Base-by-base conservation (phyloP, 176 grass and related monocot species). In the Rhynchospora breviuscula region DNA sequence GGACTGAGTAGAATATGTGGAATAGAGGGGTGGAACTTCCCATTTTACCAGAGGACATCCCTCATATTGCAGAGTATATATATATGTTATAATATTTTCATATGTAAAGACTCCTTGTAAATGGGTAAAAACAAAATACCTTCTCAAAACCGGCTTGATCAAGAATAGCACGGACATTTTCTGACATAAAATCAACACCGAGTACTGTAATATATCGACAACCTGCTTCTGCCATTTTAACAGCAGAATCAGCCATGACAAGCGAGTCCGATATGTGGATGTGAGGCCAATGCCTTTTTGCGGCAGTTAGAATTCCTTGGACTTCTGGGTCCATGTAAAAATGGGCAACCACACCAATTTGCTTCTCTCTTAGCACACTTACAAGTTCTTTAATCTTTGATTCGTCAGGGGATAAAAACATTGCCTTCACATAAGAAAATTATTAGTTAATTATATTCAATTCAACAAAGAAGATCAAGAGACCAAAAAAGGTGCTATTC, bases 241-340 rank as follows among this genome's bases (percentile, higher is more conserved):
- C 92, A 86, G 95, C 95, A 8, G 87, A 88, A 86, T 98, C 95
- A 76, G 95, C 92, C 95, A 98, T 98, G 35, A 98, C 84, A 67
- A 98, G 87, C 23, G 95, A 98, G 85, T 98, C 95, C 23, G 95
- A 98, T 83, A 98, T 98, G 63, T 93, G 89, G 68, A 98, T 98
- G 79, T 98, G 92, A 57, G 95, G 95, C 95, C 95, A 98, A 65
- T 90, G 93, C 81, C 82, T 93, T 85, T 89, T 94, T 81, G 95
- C 90, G 81, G 92, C 95, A 85, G 92, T 95, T 59, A 98, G 90
- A 81, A 98, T 77, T 81, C 95, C 92, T 78, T 98, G 95, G 47
- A 98, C 95, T 86, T 98, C 95, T 67, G 95, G 95, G 87, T 98
- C 95, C 95, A 98, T 98, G 84, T 98, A 98, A 68, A 98, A 98